Percentiles rank a stretch among this genome's conserved stretches.
phyloP scores from a whole-genome alignment of 2,329 filamentous ascomycete species.

The Fonsecaea monophora region DNA sequence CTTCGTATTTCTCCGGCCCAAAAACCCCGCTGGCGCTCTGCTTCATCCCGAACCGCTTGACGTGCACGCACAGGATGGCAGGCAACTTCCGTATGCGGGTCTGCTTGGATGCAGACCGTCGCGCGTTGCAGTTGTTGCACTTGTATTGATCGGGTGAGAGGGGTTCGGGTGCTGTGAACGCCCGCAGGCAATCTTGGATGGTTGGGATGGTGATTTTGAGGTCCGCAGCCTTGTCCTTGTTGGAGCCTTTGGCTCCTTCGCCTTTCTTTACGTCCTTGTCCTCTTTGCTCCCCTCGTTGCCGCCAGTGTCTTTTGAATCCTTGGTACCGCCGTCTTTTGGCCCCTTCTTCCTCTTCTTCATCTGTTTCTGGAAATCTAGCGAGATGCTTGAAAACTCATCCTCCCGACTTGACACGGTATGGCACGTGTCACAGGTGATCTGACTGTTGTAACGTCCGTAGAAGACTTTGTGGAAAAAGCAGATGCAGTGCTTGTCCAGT shows the following conservation, averaged over 20 bases:
- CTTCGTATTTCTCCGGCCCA: slow-evolving; percentile 77
- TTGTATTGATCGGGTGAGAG: slow-evolving; percentile 73
- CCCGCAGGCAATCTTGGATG: slow-evolving; percentile 78
- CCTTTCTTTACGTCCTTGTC: slow-evolving; percentile 13
- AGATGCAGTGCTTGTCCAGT: slow-evolving; percentile 67
- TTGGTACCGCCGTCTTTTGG: slow-evolving; percentile 25
- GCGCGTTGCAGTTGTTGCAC: slow-evolving; percentile 78
- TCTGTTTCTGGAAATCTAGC: slow-evolving; percentile 80
- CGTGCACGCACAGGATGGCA: slow-evolving; percentile 87
- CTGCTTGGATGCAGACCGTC: slow-evolving; percentile 77
- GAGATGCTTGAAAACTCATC: slow-evolving; percentile 92
- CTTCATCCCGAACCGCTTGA: slow-evolving; percentile 64
- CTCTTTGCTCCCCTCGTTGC: slow-evolving; percentile 10
- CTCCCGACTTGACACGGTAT: slow-evolving; percentile 78
- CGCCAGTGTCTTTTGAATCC: slow-evolving; percentile 2
- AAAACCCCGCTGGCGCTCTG: slow-evolving; percentile 26
- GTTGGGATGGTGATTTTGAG: slow-evolving; percentile 57
- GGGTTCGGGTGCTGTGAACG: slow-evolving; percentile 85
- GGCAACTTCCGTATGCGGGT: slow-evolving; percentile 84
- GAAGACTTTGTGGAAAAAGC: slow-evolving; percentile 92
- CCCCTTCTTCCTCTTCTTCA: slow-evolving; percentile 51
- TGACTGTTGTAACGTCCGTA: slow-evolving; percentile 90
- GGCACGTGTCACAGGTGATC: slow-evolving; percentile 87
- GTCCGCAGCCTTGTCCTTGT: slow-evolving; percentile 13
- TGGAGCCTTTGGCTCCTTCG: not conserved